phyloP scores from a whole-genome alignment of 768 basidiomycete species.

The Calocybe cyanea region DNA sequence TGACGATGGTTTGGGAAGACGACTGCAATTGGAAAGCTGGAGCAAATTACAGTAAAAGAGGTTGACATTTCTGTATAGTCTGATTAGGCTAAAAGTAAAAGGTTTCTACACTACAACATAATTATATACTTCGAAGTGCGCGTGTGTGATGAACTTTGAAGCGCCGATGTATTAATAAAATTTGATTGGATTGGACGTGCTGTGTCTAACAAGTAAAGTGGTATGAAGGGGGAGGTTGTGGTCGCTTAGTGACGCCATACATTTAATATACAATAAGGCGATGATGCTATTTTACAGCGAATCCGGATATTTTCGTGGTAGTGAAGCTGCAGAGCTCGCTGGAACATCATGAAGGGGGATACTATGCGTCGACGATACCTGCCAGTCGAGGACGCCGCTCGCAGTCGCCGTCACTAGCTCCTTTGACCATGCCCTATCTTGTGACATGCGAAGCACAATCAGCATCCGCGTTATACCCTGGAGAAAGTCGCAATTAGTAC shows the following conservation, averaged over 20 bases:
- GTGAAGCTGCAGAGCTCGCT: constrained; percentile 12
- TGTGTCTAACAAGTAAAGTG: not conserved
- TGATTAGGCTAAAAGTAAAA: no score
- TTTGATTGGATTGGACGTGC: no score
- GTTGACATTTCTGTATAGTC: no score
- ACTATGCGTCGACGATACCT: constrained; percentile 34
- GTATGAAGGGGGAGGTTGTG: not conserved
- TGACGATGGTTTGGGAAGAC: no score
- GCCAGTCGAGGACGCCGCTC: constrained; percentile 34
- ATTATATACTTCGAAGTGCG: no score
- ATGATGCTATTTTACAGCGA: constrained; percentile 8
- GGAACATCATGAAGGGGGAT: constrained; percentile 24
- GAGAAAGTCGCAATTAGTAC: not conserved
- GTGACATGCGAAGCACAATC: constrained; percentile 36
- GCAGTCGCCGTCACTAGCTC: constrained; percentile 30
- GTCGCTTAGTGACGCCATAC: not conserved
- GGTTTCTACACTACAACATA: no score
- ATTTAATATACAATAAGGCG: constrained; percentile 9
- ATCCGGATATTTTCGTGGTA: constrained; percentile 15
- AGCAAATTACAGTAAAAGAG: no score
- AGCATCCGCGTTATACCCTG: constrained; percentile 33
- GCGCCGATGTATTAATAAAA: no score
- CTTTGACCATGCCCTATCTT: constrained; percentile 35
- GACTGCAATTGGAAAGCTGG: no score
- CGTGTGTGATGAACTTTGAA: no score